These are phyloP conservation scores for Scleroderma bovista DNA, from an alignment of 768 basidiomycete species.

Conservation along the genomic window DNA sequence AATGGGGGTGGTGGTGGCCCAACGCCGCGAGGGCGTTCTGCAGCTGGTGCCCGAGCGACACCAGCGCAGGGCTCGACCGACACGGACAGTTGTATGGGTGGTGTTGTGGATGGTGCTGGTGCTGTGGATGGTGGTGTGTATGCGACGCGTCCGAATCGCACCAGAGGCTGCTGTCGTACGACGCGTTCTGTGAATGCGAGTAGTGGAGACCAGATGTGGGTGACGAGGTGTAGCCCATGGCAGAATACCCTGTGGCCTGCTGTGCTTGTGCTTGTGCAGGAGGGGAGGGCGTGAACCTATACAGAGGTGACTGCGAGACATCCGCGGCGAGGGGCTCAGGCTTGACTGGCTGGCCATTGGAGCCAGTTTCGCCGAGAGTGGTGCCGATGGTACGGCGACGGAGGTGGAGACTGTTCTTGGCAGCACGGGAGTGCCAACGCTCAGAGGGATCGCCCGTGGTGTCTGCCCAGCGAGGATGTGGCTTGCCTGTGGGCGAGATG, in stretches of 20 bases:
- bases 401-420: constrained; percentile 51
- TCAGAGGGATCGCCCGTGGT: constrained; percentile 72
- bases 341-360: constrained; percentile 45
- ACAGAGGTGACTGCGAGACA: constrained; percentile 45
- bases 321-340: constrained; percentile 51
- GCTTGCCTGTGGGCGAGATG: constrained; percentile 52
- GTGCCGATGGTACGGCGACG: constrained; percentile 25
- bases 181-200: constrained; percentile 18
- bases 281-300: constrained; percentile 66
- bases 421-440: constrained; percentile 82
- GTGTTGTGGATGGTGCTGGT: constrained; percentile 28
- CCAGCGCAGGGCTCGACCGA: constrained; percentile 58
- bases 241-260: constrained; percentile 42
- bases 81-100: constrained; percentile 51
- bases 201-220: background rate
- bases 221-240: constrained; percentile 10
- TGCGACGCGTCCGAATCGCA: background rate
- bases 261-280: constrained; percentile 43
- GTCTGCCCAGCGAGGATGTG: constrained; percentile 84
- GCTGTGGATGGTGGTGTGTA: constrained; percentile 29
- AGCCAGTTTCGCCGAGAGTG: constrained; percentile 17
- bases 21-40: constrained; percentile 51
- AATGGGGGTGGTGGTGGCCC: constrained; percentile 52
- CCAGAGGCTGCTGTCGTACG: constrained; percentile 33
- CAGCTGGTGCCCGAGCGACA: constrained; percentile 59